Base-by-base conservation (phyloP, 2,329 filamentous ascomycete species). In the Thelonectria olida region DNA sequence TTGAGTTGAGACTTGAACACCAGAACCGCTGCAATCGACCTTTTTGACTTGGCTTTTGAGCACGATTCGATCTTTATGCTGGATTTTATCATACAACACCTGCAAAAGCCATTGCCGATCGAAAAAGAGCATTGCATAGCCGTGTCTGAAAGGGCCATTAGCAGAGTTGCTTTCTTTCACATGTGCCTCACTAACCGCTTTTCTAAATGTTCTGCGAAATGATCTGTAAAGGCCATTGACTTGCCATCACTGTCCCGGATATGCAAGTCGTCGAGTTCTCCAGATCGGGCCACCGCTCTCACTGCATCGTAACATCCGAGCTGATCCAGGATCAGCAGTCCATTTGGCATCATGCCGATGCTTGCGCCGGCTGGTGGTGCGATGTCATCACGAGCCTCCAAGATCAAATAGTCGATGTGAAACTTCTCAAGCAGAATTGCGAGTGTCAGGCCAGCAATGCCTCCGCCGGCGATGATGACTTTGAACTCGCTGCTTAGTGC, bases 301-400 rank as follows among this genome's bases (percentile, higher is more conserved):
- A n/a, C n/a, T n/a, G n/a, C n/a, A 31, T 76, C 68, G 38, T 74
- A 76, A 19, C 71, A 67, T 2, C 58, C 69, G 0, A 86, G 65
- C 67, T 87, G 84, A 50, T 85, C 82, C 3, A 85, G 66, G 10
- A 86, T 80, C 0, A 79, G 75, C 6, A 72, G 54, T 0, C 81
- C 81, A 42, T 82, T 75, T 1, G 83, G 76, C 1, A 76, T 58
- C 2, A 85, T 64, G 1, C 75, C 81, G 28, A 87, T 82, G 13
- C 77, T 79, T 0, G 82, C 82, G 1, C 84, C 84, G 0, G 80
- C 72, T 25, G 78, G 71, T 0, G 83, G 82, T 1, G 78, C 78
- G 23, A 85, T 78, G 0, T 75, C 68, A 0, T 62, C 48, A 48
- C 80, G 74, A 0, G 73, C 70, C 62, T 87, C 84, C 0, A 87